phyloP scores from a whole-genome alignment of 129 eudicot genomes.

The Rutidosis leptorrhynchoides region DNA sequence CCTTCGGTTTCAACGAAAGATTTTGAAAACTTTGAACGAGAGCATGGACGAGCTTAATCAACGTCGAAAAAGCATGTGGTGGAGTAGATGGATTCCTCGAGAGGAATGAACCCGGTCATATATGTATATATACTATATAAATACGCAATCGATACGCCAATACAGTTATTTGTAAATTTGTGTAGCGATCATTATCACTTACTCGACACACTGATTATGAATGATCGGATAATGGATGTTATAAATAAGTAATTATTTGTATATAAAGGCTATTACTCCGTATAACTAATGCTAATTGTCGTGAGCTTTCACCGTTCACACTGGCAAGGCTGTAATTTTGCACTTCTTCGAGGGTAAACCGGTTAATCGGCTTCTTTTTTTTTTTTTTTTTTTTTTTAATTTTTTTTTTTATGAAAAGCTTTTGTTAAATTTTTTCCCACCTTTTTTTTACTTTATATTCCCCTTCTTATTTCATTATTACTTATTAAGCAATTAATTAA shows the following conservation, averaged over 20 bases:
- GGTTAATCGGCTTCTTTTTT: too few relatives aligned
- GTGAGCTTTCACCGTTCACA: too few relatives aligned
- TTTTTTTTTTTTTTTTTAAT: too few relatives aligned
- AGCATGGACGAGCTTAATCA: slow-evolving; percentile 69
- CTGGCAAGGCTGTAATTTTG: too few relatives aligned
- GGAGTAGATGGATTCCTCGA: slow-evolving; percentile 99
- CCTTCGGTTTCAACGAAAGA: slow-evolving; percentile 70
- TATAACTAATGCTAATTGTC: too few relatives aligned
- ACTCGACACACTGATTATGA: background rate
- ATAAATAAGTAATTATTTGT: background rate
- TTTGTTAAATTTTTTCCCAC: too few relatives aligned
- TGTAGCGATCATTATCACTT: slow-evolving; percentile 23
- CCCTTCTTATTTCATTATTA: too few relatives aligned
- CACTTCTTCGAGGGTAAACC: too few relatives aligned
- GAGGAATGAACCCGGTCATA: slow-evolving; percentile 57
- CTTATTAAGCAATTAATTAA: too few relatives aligned
- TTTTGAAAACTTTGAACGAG: slow-evolving; percentile 70
- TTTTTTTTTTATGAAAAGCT: too few relatives aligned
- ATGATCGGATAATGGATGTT: background rate
- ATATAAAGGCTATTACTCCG: too few relatives aligned
- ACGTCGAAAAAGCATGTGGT: slow-evolving; percentile 81
- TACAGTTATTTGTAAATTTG: slow-evolving; percentile 33
- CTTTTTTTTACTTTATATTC: too few relatives aligned
- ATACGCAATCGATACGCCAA: slow-evolving; percentile 17
- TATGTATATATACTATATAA: slow-evolving; percentile 27